Evolutionary conservation across 1,139 yeast species (phyloP), one percentile per base, ranked within the genome.

Genomic region (Hansenula lynferdii): DNA sequence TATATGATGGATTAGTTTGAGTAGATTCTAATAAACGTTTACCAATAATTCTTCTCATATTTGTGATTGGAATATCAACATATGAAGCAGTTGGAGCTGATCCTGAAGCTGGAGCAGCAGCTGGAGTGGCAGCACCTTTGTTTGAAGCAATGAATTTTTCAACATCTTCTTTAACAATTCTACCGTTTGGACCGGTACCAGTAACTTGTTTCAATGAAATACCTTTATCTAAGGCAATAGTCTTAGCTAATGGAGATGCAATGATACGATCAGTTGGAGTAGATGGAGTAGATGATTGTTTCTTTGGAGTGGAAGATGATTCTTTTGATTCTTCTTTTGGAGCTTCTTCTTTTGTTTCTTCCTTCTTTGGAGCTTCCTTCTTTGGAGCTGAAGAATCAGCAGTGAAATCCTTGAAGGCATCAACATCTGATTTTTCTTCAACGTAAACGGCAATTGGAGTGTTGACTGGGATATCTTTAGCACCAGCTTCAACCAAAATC

Each of bases 401-500:
- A 39, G 95, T 82, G 72, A 89, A 92, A 54, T 75, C 78, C 54
- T 78, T 85, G 60, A 92, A 92, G 21, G 97, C 97, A 30, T 81
- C 72, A 43, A 92, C 96, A 57, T 86, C 96, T 35, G 57, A 79
- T 45, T 76, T 75, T 28, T 89, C 87, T 67, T 92, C 97, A 39
- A 92, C 98, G 60, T 85, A 90, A 34, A 92, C 96, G 48, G 96
- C 98, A 63, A 94, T 85, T 58, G 98, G 97, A 67, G 82, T 79
- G 54, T 95, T 95, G 39, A 92, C 96, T 36, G 95, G 89, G 41
- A 94, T 71, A 56, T 92, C 96, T 65, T 87, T 81, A 44, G 96
- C 66, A 39, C 97, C 97, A 49, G 81, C 90, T 27, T 77, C 89
- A 48, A 89, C 74, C 53, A 94, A 72, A 53, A 89, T 81, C 73